Conservation (phyloP, 805 yeast species). For the Soucietia sequanensis region DNA sequence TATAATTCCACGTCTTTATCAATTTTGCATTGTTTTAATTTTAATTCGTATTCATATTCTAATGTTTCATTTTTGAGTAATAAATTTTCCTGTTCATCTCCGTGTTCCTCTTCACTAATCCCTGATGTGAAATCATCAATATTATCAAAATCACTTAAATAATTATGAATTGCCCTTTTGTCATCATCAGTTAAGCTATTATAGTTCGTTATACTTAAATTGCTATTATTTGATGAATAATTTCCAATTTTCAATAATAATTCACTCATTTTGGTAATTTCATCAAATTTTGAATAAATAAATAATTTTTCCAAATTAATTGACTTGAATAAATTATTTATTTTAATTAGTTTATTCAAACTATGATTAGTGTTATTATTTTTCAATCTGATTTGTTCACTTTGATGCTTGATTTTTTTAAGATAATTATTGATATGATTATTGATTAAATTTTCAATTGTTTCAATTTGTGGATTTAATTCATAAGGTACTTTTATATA, state of each 20-base stretch:
- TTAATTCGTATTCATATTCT: not conserved
- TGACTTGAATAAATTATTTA: not conserved
- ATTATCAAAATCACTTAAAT: conserved; percentile 3
- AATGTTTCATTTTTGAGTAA: conserved; percentile 1
- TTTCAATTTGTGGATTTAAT: conserved; percentile 1
- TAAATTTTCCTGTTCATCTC: not conserved
- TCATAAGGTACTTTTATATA: not conserved
- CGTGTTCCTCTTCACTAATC: not conserved
- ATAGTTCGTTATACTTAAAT: conserved; percentile 17
- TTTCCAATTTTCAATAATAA: conserved; percentile 18
- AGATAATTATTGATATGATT: conserved; percentile 4
- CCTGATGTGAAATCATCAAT: not conserved
- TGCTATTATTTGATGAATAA: conserved; percentile 17
- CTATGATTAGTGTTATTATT: conserved; percentile 2
- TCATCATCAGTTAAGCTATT: conserved; percentile 15
- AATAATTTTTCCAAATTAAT: conserved; percentile 14
- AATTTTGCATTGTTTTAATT: not conserved
- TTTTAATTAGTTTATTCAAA: not conserved
- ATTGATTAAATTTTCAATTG: conserved; percentile 2
- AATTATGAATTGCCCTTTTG: conserved; percentile 8
- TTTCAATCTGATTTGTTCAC: no score
- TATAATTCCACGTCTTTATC: conserved; percentile 2
- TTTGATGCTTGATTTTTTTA: conserved; percentile 4
- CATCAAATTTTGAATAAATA: conserved; percentile 11
- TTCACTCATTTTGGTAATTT: conserved; percentile 15